Percentiles rank a stretch among this genome's conserved stretches.
These are phyloP conservation scores for Parachaetomium inaequale DNA, from an alignment of 495 filamentous ascomycete species.

Conservation along the genomic window DNA sequence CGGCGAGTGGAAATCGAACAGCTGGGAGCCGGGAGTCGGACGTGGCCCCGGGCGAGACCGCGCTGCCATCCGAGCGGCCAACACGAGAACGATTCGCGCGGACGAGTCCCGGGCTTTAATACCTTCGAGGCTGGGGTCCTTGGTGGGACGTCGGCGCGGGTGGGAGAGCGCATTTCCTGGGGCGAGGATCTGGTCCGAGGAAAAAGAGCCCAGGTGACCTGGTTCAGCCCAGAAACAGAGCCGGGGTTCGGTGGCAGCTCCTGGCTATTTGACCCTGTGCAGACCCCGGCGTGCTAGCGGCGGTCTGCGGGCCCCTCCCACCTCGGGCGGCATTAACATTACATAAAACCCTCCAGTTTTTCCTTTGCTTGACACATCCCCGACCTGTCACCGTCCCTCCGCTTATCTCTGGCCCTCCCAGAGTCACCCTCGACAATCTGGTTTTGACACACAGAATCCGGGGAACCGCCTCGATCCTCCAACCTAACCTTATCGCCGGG, in stretches of 20 bases:
- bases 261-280: constrained; percentile 28
- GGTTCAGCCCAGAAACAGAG: constrained; percentile 23
- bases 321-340: constrained; percentile 45
- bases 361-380: constrained; percentile 47
- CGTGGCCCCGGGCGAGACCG: neutral
- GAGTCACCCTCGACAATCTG: constrained; percentile 38
- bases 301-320: constrained; percentile 35
- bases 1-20: constrained; percentile 6
- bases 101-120: constrained; percentile 13
- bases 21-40: constrained; percentile 3
- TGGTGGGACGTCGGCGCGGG: neutral
- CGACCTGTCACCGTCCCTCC: constrained; percentile 43
- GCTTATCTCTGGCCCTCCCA: constrained; percentile 41
- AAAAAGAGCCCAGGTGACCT: constrained; percentile 27
- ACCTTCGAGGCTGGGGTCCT: neutral
- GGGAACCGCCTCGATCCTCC: constrained; percentile 33
- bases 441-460: constrained; percentile 36
- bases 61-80: neutral
- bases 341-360: constrained; percentile 53
- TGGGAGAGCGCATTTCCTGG: constrained; percentile 9
- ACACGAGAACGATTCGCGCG: constrained; percentile 9
- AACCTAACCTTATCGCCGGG: constrained; percentile 35
- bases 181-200: constrained; percentile 19
- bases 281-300: constrained; percentile 24
- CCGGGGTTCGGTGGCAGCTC: constrained; percentile 24